Evolutionary conservation across 78 protist genomes (phyloP).

Genomic region (Pigoraptor vietnamica): DNA sequence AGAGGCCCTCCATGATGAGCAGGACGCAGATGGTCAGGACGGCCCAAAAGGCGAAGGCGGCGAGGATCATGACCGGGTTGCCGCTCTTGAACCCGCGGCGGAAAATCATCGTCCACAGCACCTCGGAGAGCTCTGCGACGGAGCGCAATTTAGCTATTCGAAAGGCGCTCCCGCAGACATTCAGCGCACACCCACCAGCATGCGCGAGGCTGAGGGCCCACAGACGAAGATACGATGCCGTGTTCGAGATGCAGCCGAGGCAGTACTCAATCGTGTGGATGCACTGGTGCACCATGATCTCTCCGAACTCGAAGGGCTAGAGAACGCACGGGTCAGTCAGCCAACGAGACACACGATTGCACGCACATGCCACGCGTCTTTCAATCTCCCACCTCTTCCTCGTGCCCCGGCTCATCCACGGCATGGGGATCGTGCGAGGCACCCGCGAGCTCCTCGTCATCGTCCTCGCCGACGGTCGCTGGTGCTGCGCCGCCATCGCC

Average conservation of each 20-base stretch:
- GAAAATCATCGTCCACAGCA: conserved; percentile 70
- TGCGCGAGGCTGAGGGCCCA: conserved; percentile 99
- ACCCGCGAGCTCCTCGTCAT: not conserved
- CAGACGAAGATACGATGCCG: conserved; percentile 99
- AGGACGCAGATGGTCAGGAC: conserved; percentile 89
- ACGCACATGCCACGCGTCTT: not conserved
- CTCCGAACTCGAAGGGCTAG: conserved; percentile 77
- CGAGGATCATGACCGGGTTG: conserved; percentile 27
- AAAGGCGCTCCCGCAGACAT: no score
- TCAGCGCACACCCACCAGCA: conserved; percentile 54
- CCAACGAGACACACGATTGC: no score
- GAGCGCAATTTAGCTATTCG: no score
- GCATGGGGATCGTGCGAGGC: not conserved
- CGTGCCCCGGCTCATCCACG: not conserved
- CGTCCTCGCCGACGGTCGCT: not conserved
- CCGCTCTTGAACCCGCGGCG: not conserved
- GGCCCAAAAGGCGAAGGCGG: conserved; percentile 85
- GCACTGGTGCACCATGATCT: conserved; percentile 75
- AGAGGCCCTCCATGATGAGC: conserved; percentile 95
- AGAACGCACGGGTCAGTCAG: no score
- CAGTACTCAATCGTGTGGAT: conserved; percentile 99
- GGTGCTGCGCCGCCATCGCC: not conserved
- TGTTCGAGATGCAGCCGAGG: conserved; percentile 96
- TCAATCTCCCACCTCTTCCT: not conserved
- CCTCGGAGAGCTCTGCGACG: conserved; percentile 57